Evolutionary conservation across 805 yeast species (phyloP).

Genomic region (Lipomyces lipofer): DNA sequence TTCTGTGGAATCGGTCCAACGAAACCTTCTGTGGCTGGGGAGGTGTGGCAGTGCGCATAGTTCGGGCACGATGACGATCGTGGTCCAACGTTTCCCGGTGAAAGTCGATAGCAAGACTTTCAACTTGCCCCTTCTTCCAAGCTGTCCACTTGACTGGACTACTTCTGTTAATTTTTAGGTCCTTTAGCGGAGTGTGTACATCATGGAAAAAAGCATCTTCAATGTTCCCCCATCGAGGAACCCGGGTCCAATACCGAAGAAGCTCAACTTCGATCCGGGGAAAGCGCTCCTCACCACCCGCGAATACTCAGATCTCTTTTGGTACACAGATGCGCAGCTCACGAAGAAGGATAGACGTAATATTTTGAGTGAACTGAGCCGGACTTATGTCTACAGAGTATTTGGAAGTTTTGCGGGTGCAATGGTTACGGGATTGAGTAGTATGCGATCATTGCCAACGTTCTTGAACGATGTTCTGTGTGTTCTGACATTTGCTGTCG

Average conservation of each 20-base stretch:
- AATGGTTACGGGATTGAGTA: not conserved
- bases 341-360: constrained; percentile 20
- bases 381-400: constrained; percentile 11
- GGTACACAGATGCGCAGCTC: constrained; percentile 23
- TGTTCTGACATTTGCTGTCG: not conserved
- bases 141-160: too few species aligned
- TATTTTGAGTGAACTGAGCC: constrained; percentile 14
- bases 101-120: too few species aligned
- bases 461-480: not conserved
- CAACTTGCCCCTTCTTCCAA: too few species aligned
- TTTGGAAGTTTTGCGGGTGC: constrained; percentile 16
- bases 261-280: constrained; percentile 17
- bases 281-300: constrained; percentile 1
- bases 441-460: constrained; percentile 7
- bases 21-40: too few species aligned
- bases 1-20: too few species aligned
- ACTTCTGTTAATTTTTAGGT: too few species aligned
- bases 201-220: too few species aligned
- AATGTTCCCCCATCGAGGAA: constrained; percentile 26
- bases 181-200: too few species aligned
- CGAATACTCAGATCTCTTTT: constrained; percentile 25
- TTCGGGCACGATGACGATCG: too few species aligned
- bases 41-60: too few species aligned
- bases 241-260: constrained; percentile 11
- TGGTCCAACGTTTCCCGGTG: too few species aligned